Base-by-base conservation (phyloP, 768 basidiomycete species). In the Gymnopilus junonius region DNA sequence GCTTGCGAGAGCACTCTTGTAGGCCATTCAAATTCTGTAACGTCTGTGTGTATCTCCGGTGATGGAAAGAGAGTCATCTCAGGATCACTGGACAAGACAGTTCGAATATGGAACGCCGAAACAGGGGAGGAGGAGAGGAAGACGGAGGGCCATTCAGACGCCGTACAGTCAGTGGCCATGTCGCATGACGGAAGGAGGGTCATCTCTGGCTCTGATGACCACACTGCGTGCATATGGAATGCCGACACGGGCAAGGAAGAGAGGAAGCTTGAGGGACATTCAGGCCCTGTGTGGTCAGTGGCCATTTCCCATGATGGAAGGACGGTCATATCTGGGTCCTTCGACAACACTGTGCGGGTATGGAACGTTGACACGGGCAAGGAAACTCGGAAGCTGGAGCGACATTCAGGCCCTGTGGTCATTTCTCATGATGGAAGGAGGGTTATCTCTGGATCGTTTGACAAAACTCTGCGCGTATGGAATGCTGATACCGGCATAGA, bases 131-230 rank as follows among this genome's bases (percentile, higher is more conserved):
- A 50, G 21, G 32, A 63, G 39, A 15, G 46, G 5, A 45, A 31
- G 10, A 62, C 62, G 11, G 21, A 58, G 3, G 72, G 67, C 1
- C 70, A 71, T 51, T 55, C 43, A 15, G 54, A 32, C 3, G 8
- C 25, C 5, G 61, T 73, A 6, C 37, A 42, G 32, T 60, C 70
- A 12, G 61, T 75, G 4, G 65, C 67, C 20, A 71, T 66, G 64
- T 73, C 71, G 5, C 61, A 64, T 2, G 67, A 73, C 61, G 68
- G 64, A 3, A n/a, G n/a, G n/a, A n/a, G n/a, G n/a, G n/a, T n/a
- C n/a, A n/a, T n/a, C n/a, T n/a, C n/a, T n/a, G n/a, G n/a, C n/a
- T n/a, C n/a, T n/a, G n/a, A n/a, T n/a, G n/a, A n/a, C n/a, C n/a
- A n/a, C n/a, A n/a, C n/a, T n/a, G n/a, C n/a, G n/a, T n/a, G n/a